A percentile compares a stretch with the other conserved stretches of the same genome.
These are phyloP conservation scores for Xerocomus spinulosus DNA, from an alignment of 768 basidiomycete genomes.

Conservation along the genomic window DNA sequence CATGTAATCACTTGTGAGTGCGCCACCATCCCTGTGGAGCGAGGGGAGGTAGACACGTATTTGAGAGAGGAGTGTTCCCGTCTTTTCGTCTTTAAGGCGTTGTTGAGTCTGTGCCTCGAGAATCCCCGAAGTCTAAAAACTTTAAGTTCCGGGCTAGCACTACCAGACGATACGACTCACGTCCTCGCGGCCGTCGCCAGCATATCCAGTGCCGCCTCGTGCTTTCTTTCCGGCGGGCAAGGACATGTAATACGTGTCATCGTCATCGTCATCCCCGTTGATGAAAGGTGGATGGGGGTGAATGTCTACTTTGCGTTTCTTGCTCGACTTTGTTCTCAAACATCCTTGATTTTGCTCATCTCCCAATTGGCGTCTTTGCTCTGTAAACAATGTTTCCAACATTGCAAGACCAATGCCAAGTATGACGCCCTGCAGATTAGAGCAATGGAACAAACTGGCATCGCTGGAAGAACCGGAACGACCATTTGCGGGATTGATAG, in stretches of 20 bases:
- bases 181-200: constrained; percentile 78
- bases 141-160: constrained; percentile 6
- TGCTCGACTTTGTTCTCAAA: constrained; percentile 32
- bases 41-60: constrained; percentile 86
- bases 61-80: constrained; percentile 60
- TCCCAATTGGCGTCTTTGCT: constrained; percentile 40
- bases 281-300: constrained; percentile 15
- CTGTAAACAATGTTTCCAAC: constrained; percentile 69
- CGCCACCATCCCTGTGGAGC: constrained; percentile 68
- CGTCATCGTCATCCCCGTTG: constrained; percentile 50
- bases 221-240: constrained; percentile 54
- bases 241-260: constrained; percentile 42
- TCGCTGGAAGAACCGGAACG: constrained; percentile 43
- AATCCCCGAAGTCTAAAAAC: constrained; percentile 70
- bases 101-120: constrained; percentile 74
- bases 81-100: constrained; percentile 64
- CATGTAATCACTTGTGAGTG: constrained; percentile 82
- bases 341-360: constrained; percentile 24
- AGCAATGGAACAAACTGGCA: constrained; percentile 78
- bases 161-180: constrained; percentile 42
- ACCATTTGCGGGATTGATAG: constrained; percentile 43
- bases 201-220: constrained; percentile 84
- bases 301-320: constrained; percentile 39
- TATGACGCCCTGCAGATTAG: constrained; percentile 84
- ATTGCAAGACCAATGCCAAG: constrained; percentile 87